Evolutionary conservation across 2,329 filamentous ascomycete species (phyloP).

Genomic region (Phoma sp.): DNA sequence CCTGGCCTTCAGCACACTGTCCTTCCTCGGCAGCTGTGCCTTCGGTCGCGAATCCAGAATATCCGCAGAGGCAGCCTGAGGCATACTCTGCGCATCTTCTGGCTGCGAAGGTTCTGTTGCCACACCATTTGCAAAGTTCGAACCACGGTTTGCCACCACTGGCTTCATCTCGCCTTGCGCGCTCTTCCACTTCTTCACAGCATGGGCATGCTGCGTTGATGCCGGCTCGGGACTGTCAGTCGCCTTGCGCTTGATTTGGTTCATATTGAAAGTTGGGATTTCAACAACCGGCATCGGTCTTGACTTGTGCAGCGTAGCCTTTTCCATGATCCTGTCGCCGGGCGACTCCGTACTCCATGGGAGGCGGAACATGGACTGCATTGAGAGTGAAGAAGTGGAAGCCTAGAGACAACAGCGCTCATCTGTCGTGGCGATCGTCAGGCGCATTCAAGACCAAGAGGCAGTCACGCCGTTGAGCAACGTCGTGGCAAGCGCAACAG

Average conservation of each 20-base stretch:
- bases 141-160: slow-evolving; percentile 21
- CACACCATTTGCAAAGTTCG: slow-evolving; percentile 22
- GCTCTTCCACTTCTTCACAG: slow-evolving; percentile 51
- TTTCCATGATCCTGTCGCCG: slow-evolving; percentile 54
- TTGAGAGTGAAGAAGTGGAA: slow-evolving; percentile 48
- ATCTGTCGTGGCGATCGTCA: slow-evolving; percentile 47
- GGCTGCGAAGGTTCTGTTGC: slow-evolving; percentile 25
- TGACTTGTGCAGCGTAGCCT: slow-evolving; percentile 51
- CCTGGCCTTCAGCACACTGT: slow-evolving; percentile 42
- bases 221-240: slow-evolving; percentile 57
- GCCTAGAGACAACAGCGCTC: slow-evolving; percentile 46
- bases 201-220: slow-evolving; percentile 40
- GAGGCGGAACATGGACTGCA: slow-evolving; percentile 61
- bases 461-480: slow-evolving; percentile 38
- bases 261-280: slow-evolving; percentile 52
- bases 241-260: slow-evolving; percentile 67
- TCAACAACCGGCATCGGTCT: slow-evolving; percentile 55
- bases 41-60: slow-evolving; percentile 36
- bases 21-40: slow-evolving; percentile 40
- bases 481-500: slow-evolving; percentile 38
- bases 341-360: slow-evolving; percentile 56
- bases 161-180: slow-evolving; percentile 44
- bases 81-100: slow-evolving; percentile 22
- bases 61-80: slow-evolving; percentile 30
- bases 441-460: slow-evolving; percentile 41